Percentiles rank a stretch among this genome's conserved stretches.
These are phyloP conservation scores for Sporothrix variecibatus DNA, from an alignment of 2,329 filamentous ascomycete species.

Conservation along the genomic window DNA sequence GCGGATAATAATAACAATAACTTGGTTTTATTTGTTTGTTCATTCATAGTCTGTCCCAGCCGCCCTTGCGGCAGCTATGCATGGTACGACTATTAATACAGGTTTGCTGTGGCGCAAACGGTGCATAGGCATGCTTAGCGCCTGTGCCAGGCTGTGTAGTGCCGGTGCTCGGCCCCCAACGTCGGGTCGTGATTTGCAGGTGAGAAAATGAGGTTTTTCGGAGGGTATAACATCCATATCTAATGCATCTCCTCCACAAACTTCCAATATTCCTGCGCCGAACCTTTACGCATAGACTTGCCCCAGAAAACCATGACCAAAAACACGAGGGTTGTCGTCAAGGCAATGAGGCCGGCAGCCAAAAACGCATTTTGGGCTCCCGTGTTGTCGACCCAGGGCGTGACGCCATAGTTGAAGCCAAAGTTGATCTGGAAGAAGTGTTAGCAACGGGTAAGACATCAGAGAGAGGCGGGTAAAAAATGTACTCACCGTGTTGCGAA, in stretches of 20 bases:
- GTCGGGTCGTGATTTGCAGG: too few species aligned
- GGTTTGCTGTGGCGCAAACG: too few species aligned
- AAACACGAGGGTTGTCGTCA: neutral
- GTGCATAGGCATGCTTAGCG: too few species aligned
- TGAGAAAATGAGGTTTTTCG: too few species aligned
- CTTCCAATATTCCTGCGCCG: neutral
- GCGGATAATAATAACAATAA: neutral
- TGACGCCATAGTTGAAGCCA: slow-evolving; percentile 19
- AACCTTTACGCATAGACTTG: slow-evolving; percentile 3
- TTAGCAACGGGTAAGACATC: neutral
- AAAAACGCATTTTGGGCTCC: slow-evolving; percentile 9
- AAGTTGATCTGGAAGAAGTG: neutral
- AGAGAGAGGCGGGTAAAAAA: too few species aligned
- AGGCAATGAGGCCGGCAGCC: neutral
- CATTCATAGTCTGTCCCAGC: too few species aligned
- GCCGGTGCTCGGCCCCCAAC: too few species aligned
- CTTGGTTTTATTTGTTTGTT: too few species aligned
- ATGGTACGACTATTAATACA: too few species aligned
- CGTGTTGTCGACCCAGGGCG: slow-evolving; percentile 18
- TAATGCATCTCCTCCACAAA: neutral
- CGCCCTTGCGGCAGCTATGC: too few species aligned
- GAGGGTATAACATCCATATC: slow-evolving; percentile 10
- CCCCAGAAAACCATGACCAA: slow-evolving; percentile 11
- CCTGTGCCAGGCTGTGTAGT: too few species aligned
- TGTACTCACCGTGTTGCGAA: slow-evolving; percentile 16